Evolutionary conservation across 2,329 filamentous ascomycete genomes (phyloP).

Genomic region (Ceratocystis papillata): DNA sequence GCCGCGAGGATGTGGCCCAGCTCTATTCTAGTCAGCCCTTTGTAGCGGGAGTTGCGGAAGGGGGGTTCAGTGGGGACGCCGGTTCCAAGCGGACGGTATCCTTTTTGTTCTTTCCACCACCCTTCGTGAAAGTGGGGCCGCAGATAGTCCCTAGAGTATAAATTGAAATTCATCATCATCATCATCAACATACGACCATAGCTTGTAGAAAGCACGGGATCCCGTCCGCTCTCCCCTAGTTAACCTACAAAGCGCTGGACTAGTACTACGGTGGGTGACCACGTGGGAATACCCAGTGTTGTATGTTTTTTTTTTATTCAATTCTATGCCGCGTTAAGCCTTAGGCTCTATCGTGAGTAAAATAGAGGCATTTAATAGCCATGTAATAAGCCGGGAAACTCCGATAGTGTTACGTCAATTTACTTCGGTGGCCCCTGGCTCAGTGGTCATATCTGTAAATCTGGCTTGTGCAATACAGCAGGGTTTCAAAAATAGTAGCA

Average conservation of each 20-base stretch:
- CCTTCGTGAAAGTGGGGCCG: no score
- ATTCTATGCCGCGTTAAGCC: no score
- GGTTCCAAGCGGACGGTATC: no score
- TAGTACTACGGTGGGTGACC: constrained; percentile 2
- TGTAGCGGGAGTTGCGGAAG: no score
- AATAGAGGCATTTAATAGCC: no score
- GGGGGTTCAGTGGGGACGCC: no score
- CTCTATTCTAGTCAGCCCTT: no score
- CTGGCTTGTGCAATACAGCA: background rate
- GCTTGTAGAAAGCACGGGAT: constrained; percentile 3
- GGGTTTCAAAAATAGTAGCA: no score
- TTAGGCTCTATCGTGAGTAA: no score
- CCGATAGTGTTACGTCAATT: background rate
- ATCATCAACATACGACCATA: background rate
- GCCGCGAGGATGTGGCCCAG: no score
- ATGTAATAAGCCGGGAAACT: background rate
- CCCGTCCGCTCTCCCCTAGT: background rate
- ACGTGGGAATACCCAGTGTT: background rate
- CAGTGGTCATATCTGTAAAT: background rate
- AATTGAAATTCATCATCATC: background rate
- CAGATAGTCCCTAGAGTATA: no score
- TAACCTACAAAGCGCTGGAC: background rate
- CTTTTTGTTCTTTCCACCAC: no score
- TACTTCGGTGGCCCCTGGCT: background rate
- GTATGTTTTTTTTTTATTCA: background rate